phyloP scores from a whole-genome alignment of 2,329 filamentous ascomycete genomes.

The Clarireedia hainanense region DNA sequence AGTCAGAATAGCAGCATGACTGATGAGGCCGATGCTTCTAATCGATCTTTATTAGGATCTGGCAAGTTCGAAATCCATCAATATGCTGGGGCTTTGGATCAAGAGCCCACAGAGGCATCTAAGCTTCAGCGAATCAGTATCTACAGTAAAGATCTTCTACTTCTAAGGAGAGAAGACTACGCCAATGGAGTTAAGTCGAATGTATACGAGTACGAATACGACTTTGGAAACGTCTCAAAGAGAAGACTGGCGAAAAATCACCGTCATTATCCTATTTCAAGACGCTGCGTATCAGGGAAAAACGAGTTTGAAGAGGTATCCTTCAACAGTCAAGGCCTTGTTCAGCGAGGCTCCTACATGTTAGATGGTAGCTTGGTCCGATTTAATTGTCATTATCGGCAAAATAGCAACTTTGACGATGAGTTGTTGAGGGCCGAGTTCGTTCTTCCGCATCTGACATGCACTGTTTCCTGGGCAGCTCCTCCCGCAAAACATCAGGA shows the following conservation, averaged over 20 bases:
- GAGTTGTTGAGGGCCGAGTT: constrained; percentile 46
- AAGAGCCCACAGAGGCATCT: constrained; percentile 36
- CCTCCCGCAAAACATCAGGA: constrained; percentile 40
- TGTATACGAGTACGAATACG: constrained; percentile 27
- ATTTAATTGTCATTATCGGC: constrained; percentile 47
- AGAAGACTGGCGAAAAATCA: not conserved
- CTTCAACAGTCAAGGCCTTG: constrained; percentile 31
- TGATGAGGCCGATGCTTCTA: not conserved
- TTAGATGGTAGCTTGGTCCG: constrained; percentile 42
- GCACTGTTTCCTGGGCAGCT: constrained; percentile 44
- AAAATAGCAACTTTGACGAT: constrained; percentile 43
- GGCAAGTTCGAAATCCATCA: constrained; percentile 4
- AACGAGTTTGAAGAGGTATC: constrained; percentile 41
- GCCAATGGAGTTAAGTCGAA: constrained; percentile 34
- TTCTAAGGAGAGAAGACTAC: constrained; percentile 26
- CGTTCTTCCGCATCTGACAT: constrained; percentile 42
- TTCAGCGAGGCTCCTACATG: constrained; percentile 38
- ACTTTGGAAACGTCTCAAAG: not conserved
- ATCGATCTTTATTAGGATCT: constrained; percentile 1
- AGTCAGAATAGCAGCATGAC: not conserved
- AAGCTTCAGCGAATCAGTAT: constrained; percentile 36
- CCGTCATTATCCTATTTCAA: constrained; percentile 30
- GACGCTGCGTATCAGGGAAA: constrained; percentile 39
- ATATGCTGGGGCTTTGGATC: constrained; percentile 20
- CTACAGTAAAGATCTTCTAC: constrained; percentile 38